Percentiles rank a stretch among this genome's conserved stretches.
These are phyloP conservation scores for Pleurotus citrinopileatus DNA, from an alignment of 768 basidiomycete genomes.

Conservation along the genomic window DNA sequence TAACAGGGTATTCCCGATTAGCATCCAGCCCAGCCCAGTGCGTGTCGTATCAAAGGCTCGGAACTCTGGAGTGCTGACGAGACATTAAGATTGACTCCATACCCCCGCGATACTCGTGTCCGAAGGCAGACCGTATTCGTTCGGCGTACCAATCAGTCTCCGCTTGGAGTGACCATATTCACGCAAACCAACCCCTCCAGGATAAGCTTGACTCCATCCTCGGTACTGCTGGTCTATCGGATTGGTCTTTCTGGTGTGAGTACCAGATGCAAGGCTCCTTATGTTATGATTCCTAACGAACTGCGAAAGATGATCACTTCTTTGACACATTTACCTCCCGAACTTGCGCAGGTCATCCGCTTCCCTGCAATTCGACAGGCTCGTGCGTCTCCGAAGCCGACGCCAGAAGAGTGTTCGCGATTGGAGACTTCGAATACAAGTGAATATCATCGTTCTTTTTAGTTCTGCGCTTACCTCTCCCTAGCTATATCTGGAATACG, in stretches of 20 bases:
- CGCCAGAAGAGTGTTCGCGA: constrained; percentile 11
- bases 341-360: constrained; percentile 15
- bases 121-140: constrained; percentile 15
- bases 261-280: neutral
- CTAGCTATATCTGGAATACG: constrained; percentile 18
- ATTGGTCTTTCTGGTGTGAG: constrained; percentile 16
- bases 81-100: constrained; percentile 15
- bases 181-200: constrained; percentile 12
- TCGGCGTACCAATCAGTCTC: constrained; percentile 16
- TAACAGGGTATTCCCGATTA: constrained; percentile 6
- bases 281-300: no score
- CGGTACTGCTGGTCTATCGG: constrained; percentile 13
- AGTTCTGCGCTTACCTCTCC: neutral
- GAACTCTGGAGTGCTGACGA: neutral
- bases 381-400: constrained; percentile 14
- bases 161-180: constrained; percentile 15
- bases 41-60: neutral
- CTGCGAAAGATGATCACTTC: constrained; percentile 14
- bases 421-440: constrained; percentile 19
- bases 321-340: constrained; percentile 16
- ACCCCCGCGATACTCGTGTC: constrained; percentile 15
- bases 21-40: constrained; percentile 12
- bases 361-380: constrained; percentile 16
- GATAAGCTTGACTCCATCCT: constrained; percentile 12
- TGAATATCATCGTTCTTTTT: neutral